phyloP scores from a whole-genome alignment of 176 grass and related monocot genomes.

The Hordeum marinum region DNA sequence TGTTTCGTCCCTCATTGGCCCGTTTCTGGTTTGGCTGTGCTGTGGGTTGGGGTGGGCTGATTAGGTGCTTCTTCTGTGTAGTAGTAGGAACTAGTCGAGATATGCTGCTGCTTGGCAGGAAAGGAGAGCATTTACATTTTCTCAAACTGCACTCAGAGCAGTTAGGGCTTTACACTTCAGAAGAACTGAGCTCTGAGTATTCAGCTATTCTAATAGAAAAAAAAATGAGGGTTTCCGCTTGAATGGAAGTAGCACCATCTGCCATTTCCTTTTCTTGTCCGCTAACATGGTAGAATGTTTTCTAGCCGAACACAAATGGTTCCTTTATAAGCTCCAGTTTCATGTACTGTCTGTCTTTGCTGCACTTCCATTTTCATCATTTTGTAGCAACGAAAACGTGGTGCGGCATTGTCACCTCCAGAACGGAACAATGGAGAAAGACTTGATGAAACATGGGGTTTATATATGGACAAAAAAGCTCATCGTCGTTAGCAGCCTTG shows the following conservation, averaged over 20 bases:
- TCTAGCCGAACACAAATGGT: neutral
- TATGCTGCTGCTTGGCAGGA: neutral
- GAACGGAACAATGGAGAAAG: neutral
- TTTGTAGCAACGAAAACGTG: neutral
- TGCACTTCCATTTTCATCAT: neutral
- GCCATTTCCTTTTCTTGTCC: neutral
- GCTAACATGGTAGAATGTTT: neutral
- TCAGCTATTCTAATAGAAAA: neutral
- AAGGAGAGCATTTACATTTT: neutral
- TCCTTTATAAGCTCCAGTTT: neutral
- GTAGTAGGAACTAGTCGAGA: neutral
- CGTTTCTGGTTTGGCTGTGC: neutral
- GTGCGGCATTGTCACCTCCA: neutral
- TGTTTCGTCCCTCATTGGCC: slow-evolving; percentile 3
- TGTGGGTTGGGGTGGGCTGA: neutral
- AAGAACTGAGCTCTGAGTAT: neutral
- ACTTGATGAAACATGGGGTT: neutral
- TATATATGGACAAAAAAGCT: neutral
- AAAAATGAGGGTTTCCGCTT: neutral
- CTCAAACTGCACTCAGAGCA: neutral
- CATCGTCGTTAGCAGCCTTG: neutral
- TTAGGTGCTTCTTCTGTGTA: neutral
- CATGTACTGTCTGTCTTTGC: neutral
- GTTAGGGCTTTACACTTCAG: neutral
- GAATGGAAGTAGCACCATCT: neutral